Evolutionary conservation across 2,329 filamentous ascomycete genomes (phyloP).

Genomic region (Aspergillus fischeri): DNA sequence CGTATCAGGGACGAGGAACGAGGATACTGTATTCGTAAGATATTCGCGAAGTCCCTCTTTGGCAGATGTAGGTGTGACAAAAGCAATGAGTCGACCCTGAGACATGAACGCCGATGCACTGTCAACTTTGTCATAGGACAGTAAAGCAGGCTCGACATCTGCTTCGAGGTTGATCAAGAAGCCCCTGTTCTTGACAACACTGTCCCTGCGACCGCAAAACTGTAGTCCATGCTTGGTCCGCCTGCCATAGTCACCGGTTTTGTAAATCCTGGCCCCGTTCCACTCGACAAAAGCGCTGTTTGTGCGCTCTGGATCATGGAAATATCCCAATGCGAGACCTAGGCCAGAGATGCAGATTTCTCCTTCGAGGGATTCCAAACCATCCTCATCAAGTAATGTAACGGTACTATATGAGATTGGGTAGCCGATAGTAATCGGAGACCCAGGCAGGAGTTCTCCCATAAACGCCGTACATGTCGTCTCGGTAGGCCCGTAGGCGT

Average conservation of each 20-base stretch:
- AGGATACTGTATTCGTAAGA: slow-evolving; percentile 3
- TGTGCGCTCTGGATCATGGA: slow-evolving; percentile 13
- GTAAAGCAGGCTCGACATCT: slow-evolving; percentile 27
- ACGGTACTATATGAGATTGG: slow-evolving; percentile 11
- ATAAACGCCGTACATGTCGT: slow-evolving; percentile 3
- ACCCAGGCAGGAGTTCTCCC: neutral
- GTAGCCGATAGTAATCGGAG: slow-evolving; percentile 11
- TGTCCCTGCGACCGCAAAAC: slow-evolving; percentile 26
- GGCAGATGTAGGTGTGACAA: neutral
- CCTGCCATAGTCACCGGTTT: slow-evolving; percentile 16
- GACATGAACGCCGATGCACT: slow-evolving; percentile 10
- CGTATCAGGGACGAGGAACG: slow-evolving; percentile 9
- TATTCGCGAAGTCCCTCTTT: neutral
- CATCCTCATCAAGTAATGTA: slow-evolving; percentile 11
- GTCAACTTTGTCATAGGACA: slow-evolving; percentile 10
- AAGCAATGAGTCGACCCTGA: slow-evolving; percentile 1
- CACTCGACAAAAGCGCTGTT: slow-evolving; percentile 12
- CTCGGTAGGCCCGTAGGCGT: slow-evolving; percentile 14
- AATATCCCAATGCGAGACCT: slow-evolving; percentile 21
- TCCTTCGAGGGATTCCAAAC: slow-evolving; percentile 9
- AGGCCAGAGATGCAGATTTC: slow-evolving; percentile 21
- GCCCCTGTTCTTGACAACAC: slow-evolving; percentile 31
- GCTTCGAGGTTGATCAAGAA: slow-evolving; percentile 35
- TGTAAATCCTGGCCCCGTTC: slow-evolving; percentile 16
- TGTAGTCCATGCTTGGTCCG: slow-evolving; percentile 14